Base-by-base conservation (phyloP, 2,329 filamentous ascomycete species). In the Aspergillus udagawae region DNA sequence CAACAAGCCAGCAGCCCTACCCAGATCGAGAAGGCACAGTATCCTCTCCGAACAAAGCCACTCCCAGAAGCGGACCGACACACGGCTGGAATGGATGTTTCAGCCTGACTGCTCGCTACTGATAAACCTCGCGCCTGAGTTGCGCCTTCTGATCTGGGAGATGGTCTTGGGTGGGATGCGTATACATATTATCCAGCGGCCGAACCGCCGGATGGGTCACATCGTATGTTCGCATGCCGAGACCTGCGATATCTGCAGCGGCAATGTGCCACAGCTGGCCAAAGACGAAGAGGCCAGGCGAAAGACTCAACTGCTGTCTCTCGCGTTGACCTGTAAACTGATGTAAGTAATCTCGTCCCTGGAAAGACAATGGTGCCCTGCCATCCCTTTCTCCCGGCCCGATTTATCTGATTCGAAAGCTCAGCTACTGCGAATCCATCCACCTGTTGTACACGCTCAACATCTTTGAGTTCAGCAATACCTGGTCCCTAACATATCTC, bases 401-500 rank as follows among this genome's bases (percentile, higher is more conserved):
- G 12, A 47, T n/a, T 23, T 21, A 47, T 49, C 52, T 51, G 45
- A 56, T 38, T n/a, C 21, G 29, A 35, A 25, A n/a, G 32, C 32
- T 45, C 54, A 75, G 73, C 57, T 73, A 72, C 60, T 54, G 61
- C 57, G 73, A 75, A 65, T 71, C 71, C 1, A 70, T 72, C 45
- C 60, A 67, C 51, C 59, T 72, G 28, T 65, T 75, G 23, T 75
- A 75, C 59, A 66, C 66, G 4, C 62, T 65, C 48, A 73, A 71
- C 56, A 69, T 62, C 45, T 72, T 75, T 58, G 70, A 74, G 56
- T 75, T 75, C 62, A 74, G 71, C 60, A 75, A 71, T 53, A 73
- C 73, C 56, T 75, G 73, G 73, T 68, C 72, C 28, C 67, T 75
- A 5, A 65, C 73, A 0, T 75, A 75, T 53, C 64, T 75, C 14